A percentile compares a stretch with the other conserved stretches of the same genome.
Conservation (phyloP, 2,329 filamentous ascomycete species). For the Colletotrichum abscissum region DNA sequence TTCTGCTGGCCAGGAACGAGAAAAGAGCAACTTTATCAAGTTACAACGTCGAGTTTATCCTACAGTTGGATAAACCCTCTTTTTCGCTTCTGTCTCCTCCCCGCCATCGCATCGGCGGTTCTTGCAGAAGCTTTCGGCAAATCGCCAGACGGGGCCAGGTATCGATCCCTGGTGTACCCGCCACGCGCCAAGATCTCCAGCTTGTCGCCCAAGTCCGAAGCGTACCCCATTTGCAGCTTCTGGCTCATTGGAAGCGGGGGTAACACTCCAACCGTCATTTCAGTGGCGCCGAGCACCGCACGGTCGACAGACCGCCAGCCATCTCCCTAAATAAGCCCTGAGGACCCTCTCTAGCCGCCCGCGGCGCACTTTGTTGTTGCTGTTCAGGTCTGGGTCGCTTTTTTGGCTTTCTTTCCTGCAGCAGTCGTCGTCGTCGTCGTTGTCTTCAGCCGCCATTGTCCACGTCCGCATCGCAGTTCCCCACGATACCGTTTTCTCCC, state of each 20-base stretch:
- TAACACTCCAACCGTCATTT: constrained; percentile 37
- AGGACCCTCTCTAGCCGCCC: constrained; percentile 36
- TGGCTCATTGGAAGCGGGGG: constrained; percentile 34
- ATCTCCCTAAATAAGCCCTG: constrained; percentile 37
- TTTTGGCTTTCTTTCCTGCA: constrained; percentile 32
- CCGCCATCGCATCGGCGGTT: constrained; percentile 30
- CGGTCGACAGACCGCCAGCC: constrained; percentile 29
- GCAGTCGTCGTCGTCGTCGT: constrained; percentile 3
- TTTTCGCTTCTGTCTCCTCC: not conserved
- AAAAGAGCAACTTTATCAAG: constrained; percentile 24
- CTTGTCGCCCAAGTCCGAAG: constrained; percentile 31
- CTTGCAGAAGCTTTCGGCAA: constrained; percentile 34
- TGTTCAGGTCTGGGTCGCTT: constrained; percentile 18
- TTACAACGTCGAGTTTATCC: not conserved
- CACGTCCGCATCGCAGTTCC: constrained; percentile 16
- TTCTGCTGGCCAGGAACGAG: constrained; percentile 34
- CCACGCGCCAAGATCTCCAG: constrained; percentile 36
- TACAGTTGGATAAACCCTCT: constrained; percentile 18
- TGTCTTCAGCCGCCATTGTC: not conserved
- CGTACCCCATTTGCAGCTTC: constrained; percentile 27
- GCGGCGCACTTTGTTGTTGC: constrained; percentile 4
- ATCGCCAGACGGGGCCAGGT: constrained; percentile 24
- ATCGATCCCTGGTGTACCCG: constrained; percentile 35
- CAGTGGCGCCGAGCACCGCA: constrained; percentile 36
- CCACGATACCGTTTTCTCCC: constrained; percentile 25